These are phyloP conservation scores for Meyerozyma athensensis DNA, from an alignment of 1,139 yeast genomes.

Conservation along the genomic window DNA sequence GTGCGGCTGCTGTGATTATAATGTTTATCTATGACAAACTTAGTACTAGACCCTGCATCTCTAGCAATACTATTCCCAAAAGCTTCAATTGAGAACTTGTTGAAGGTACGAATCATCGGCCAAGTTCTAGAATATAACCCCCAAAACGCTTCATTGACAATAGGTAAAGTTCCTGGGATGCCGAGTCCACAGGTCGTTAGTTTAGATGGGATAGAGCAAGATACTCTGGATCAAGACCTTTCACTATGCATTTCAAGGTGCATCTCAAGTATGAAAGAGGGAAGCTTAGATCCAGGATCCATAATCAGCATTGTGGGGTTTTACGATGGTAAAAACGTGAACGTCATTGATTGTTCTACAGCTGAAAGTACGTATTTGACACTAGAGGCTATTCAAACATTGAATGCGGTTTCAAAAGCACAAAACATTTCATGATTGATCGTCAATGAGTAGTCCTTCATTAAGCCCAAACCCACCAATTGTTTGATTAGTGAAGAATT, in stretches of 20 bases:
- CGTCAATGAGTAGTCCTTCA: neutral
- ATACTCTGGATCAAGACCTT: neutral
- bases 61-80: neutral
- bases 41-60: constrained; percentile 6
- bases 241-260: too few species aligned
- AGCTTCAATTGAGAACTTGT: constrained; percentile 5
- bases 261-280: too few species aligned
- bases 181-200: neutral
- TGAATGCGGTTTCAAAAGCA: constrained; percentile 13
- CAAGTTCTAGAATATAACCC: constrained; percentile 3
- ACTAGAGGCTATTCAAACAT: constrained; percentile 10
- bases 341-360: constrained; percentile 16
- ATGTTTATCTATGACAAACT: constrained; percentile 8
- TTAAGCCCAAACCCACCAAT: neutral
- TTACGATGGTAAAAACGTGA: constrained; percentile 16
- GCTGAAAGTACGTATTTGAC: constrained; percentile 13
- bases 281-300: constrained; percentile 5
- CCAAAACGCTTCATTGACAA: neutral
- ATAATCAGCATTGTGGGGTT: constrained; percentile 13
- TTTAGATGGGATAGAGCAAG: neutral
- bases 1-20: too few species aligned
- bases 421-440: constrained; percentile 10
- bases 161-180: neutral
- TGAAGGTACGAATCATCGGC: constrained; percentile 4
- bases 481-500: constrained; percentile 45